These are phyloP conservation scores for Colletotrichum sp. DNA, from an alignment of 2,329 filamentous ascomycete species.

Conservation along the genomic window DNA sequence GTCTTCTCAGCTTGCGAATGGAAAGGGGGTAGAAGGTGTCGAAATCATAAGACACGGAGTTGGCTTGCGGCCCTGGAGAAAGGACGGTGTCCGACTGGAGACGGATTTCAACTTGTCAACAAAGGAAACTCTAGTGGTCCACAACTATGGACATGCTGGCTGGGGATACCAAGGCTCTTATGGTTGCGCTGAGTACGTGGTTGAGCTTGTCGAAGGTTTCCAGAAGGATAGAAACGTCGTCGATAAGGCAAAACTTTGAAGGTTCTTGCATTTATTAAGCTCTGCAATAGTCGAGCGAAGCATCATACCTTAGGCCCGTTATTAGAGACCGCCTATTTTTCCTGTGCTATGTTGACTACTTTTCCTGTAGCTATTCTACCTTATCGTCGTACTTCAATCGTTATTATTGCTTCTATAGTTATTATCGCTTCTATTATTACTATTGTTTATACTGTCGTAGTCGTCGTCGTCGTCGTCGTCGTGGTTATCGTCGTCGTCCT, in stretches of 20 bases:
- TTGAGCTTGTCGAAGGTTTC: slow-evolving; percentile 72
- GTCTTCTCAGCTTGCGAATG: slow-evolving; percentile 67
- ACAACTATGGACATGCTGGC: slow-evolving; percentile 81
- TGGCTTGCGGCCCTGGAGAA: slow-evolving; percentile 47
- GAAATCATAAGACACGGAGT: slow-evolving; percentile 85
- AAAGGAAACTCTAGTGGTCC: slow-evolving; percentile 69
- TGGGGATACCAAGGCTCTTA: slow-evolving; percentile 78
- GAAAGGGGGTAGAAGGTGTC: slow-evolving; percentile 74
- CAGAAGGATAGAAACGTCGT: slow-evolving; percentile 30
- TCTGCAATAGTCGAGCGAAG: neutral
- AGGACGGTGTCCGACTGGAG: slow-evolving; percentile 49
- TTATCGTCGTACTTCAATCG: too few species aligned
- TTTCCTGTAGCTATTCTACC: too few species aligned
- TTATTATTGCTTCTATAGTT: too few species aligned
- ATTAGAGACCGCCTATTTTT: too few species aligned
- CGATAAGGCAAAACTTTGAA: slow-evolving; percentile 32
- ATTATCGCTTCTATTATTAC: too few species aligned
- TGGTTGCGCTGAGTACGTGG: slow-evolving; percentile 71
- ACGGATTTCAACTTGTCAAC: slow-evolving; percentile 63
- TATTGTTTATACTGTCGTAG: too few species aligned
- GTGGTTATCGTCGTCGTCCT: too few species aligned
- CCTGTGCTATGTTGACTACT: too few species aligned
- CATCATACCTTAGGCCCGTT: neutral
- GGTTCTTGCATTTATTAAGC: neutral
- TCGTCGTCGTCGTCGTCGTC: too few species aligned